Evolutionary conservation across 306 rosid species (phyloP), one percentile per base, ranked within the genome.

Genomic region (Canavalia gladiata): DNA sequence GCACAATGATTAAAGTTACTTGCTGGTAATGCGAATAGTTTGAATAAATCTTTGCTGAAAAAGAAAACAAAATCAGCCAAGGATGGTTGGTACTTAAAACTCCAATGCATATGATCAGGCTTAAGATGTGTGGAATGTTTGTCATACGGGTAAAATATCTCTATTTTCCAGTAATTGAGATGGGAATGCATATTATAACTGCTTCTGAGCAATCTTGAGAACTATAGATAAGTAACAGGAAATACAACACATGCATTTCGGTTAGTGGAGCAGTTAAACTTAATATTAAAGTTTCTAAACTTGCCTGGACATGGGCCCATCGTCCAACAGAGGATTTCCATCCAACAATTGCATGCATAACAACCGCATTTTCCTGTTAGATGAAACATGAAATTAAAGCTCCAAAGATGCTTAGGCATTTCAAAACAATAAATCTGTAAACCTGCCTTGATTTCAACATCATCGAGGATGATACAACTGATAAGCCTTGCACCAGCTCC

Each of bases 401-500:
- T 52, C 49, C 29, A 60, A 83, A 35, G n/a, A 55, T 46, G 66
- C 6, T 60, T 63, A 33, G 50, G 67, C 77, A 46, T 31, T 76
- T 42, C 54, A 58, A 70, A 39, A 47, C 67, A 78, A 67, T 63
- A 43, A 51, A 49, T 37, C 59, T 37, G 37, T 82, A 64, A 9
- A 82, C 82, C 30, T 86, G 77, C 99, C 97, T 93, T 88, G 82
- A 95, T 93, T 90, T 93, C 97, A 9, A 91, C 99, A 66, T 82
- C 95, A 76, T 93, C 98, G 3, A 95, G 98, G 84, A 93, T 81
- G 68, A 91, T 95, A 78, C 99, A 95, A 66, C 89, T 85, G 76
- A 93, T 89, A 77, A 95, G 98, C 88, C 99, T 91, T 68, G 90
- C 92, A 57, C 99, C 98, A 50, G 97, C 93, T 66, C 97, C 99